phyloP scores from a whole-genome alignment of 2,329 filamentous ascomycete genomes.

The Didymella sp. region DNA sequence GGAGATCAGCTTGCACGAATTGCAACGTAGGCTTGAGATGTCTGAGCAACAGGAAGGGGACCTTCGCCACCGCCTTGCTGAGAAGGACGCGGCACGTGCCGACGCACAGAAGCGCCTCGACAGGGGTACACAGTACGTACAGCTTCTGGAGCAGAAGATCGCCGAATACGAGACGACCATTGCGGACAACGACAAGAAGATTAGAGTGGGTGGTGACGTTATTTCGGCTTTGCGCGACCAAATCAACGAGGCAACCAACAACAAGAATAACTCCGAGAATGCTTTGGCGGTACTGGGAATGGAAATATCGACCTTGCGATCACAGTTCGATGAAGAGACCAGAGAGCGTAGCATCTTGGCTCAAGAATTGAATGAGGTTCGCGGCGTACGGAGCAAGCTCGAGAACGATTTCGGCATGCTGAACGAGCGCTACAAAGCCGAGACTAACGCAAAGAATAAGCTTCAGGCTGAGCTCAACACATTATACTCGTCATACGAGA shows the following conservation, averaged over 20 bases:
- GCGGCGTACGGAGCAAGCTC: slow-evolving; percentile 25
- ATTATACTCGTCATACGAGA: slow-evolving; percentile 25
- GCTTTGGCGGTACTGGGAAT: slow-evolving; percentile 29
- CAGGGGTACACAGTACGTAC: slow-evolving; percentile 29
- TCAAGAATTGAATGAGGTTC: slow-evolving; percentile 33
- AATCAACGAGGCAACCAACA: slow-evolving; percentile 29
- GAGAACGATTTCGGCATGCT: slow-evolving; percentile 28
- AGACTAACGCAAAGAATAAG: slow-evolving; percentile 19
- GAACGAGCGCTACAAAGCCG: slow-evolving; percentile 24
- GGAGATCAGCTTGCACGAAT: slow-evolving; percentile 27
- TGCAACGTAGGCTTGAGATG: slow-evolving; percentile 31
- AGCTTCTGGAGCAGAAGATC: slow-evolving; percentile 35
- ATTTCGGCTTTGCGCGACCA: slow-evolving; percentile 36
- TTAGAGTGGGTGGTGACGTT: slow-evolving; percentile 30
- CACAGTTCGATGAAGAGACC: slow-evolving; percentile 21
- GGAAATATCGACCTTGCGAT: slow-evolving; percentile 28
- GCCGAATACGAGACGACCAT: slow-evolving; percentile 29
- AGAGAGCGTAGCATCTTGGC: slow-evolving; percentile 26
- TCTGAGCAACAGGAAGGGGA: slow-evolving; percentile 32
- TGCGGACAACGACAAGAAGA: slow-evolving; percentile 35
- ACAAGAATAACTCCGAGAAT: slow-evolving; percentile 32
- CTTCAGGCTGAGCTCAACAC: slow-evolving; percentile 33
- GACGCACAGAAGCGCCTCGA: slow-evolving; percentile 30
- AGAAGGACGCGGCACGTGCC: slow-evolving; percentile 29
- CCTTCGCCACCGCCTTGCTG: slow-evolving; percentile 31